Percentiles rank a stretch among this genome's conserved stretches.
Evolutionary conservation across 2,329 filamentous ascomycete genomes (phyloP).

Genomic region (Dissoconium aciculare): DNA sequence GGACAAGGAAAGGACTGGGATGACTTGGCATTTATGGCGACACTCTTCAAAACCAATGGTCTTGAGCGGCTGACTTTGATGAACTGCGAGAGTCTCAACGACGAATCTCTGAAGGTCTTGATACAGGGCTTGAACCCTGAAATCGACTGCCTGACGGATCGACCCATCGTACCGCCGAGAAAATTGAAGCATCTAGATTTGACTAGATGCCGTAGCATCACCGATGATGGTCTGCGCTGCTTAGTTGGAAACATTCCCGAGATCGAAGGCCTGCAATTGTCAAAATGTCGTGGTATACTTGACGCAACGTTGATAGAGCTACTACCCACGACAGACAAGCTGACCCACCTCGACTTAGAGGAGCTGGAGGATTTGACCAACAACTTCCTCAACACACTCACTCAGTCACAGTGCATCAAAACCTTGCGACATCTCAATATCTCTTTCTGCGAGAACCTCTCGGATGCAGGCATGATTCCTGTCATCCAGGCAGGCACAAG

Average conservation of each 20-base stretch:
- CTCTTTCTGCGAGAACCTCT: constrained; percentile 75
- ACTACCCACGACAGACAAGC: constrained; percentile 55
- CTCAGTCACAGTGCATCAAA: constrained; percentile 58
- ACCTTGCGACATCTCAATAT: constrained; percentile 67
- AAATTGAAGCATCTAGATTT: constrained; percentile 73
- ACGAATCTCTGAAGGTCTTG: constrained; percentile 57
- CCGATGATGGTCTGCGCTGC: constrained; percentile 53
- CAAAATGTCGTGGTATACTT: constrained; percentile 58
- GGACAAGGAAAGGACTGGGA: constrained; percentile 72
- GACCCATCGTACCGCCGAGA: constrained; percentile 60
- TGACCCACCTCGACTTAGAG: constrained; percentile 82
- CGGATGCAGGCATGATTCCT: constrained; percentile 70
- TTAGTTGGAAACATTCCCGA: constrained; percentile 62
- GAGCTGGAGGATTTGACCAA: constrained; percentile 70
- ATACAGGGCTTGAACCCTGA: constrained; percentile 62
- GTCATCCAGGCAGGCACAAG: constrained; percentile 60
- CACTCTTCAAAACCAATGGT: constrained; percentile 65
- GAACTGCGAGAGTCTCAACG: constrained; percentile 63
- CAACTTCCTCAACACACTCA: constrained; percentile 54
- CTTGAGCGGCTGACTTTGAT: constrained; percentile 71
- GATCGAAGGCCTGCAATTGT: constrained; percentile 70
- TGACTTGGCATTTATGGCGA: constrained; percentile 53
- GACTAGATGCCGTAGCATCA: constrained; percentile 61
- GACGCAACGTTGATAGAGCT: constrained; percentile 59
- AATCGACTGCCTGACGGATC: constrained; percentile 64